Evolutionary conservation across 192 early-diverging fungal genomes (phyloP), one percentile per base, ranked within the genome.

Genomic region (Coemansia sp.): DNA sequence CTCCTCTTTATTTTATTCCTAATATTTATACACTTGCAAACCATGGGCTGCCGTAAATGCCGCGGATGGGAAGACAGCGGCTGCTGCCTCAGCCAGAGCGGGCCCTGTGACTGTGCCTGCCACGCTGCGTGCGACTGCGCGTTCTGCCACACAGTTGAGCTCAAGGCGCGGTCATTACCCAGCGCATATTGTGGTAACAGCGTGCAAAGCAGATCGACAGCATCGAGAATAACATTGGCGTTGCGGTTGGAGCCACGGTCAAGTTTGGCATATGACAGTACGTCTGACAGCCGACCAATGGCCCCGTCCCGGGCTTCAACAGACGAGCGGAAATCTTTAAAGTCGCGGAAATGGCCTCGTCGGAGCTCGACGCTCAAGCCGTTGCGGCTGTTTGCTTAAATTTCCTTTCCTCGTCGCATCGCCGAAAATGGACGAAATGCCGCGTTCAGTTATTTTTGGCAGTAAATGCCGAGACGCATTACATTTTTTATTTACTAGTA

Each of bases 11-110:
- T 19, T 54, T 54, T 34, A 54, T 12, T 54, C 7, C 11, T 25
- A 10, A 51, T 54, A 1, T 14, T n/a, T 44, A 12, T n/a, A 44
- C 40, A 44, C 20, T 11, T 36, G 31, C n/a, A 57, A 52, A 47
- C n/a, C 59, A 75, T 75, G 72, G 72, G 72, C 37, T 75, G 73
- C 67, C 66, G 56, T 21, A 75, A 69, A 42, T 75, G 73, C 51
- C 73, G 73, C 40, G 73, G 73, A 60, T 75, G 73, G 73, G 73
- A 75, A 38, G 66, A 75, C 38, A 75, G 68, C 63, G 64, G 65
- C 48, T 75, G 73, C 73, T 75, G 73, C 31, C 57, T 75, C 19
- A 75, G 73, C 63, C 67, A 69, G 50, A 26, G 31, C n/a, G 14
- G n/a, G 2, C 19, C 48, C 12, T 75, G 73, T 49, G 7, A 23